Evolutionary conservation across 495 filamentous ascomycete species (phyloP).

Genomic region (Chaetomidium leptoderma): DNA sequence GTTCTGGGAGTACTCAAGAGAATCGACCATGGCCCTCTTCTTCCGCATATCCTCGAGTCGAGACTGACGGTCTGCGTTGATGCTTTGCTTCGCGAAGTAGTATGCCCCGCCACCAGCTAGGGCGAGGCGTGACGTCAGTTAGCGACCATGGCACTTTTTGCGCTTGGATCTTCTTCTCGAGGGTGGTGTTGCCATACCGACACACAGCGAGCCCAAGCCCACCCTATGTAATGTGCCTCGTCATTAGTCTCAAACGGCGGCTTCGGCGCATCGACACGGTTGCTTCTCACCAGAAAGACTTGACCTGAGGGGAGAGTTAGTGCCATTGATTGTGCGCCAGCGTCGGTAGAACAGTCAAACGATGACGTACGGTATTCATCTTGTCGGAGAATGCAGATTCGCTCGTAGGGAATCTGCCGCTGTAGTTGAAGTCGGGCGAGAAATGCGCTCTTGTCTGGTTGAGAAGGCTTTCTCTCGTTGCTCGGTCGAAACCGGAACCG

Average conservation of each 20-base stretch:
- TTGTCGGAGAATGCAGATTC: not conserved
- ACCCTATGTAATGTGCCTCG: constrained; percentile 46
- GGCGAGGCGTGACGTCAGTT: constrained; percentile 14
- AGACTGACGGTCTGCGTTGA: constrained; percentile 78
- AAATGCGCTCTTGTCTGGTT: too few relatives aligned
- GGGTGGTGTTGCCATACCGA: constrained; percentile 51
- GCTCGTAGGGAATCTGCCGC: not conserved
- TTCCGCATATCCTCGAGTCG: constrained; percentile 64
- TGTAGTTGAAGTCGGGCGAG: too few relatives aligned
- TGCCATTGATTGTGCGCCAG: not conserved
- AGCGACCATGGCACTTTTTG: constrained; percentile 15
- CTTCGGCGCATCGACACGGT: not conserved
- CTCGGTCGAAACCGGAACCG: not conserved
- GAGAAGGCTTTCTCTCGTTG: not conserved
- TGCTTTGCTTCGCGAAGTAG: constrained; percentile 90
- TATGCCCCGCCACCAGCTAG: constrained; percentile 82
- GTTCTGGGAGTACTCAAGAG: constrained; percentile 53
- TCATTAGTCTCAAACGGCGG: constrained; percentile 19
- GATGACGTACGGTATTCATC: constrained; percentile 31
- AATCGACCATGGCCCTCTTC: constrained; percentile 57
- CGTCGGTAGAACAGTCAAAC: not conserved
- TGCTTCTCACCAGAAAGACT: constrained; percentile 56
- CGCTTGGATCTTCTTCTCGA: not conserved
- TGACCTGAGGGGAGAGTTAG: constrained; percentile 39
- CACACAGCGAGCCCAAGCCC: constrained; percentile 81